Evolutionary conservation across 352 stramenopile species (phyloP), one percentile per base, ranked within the genome.

Genomic region (Elongisporangium anandrum): DNA sequence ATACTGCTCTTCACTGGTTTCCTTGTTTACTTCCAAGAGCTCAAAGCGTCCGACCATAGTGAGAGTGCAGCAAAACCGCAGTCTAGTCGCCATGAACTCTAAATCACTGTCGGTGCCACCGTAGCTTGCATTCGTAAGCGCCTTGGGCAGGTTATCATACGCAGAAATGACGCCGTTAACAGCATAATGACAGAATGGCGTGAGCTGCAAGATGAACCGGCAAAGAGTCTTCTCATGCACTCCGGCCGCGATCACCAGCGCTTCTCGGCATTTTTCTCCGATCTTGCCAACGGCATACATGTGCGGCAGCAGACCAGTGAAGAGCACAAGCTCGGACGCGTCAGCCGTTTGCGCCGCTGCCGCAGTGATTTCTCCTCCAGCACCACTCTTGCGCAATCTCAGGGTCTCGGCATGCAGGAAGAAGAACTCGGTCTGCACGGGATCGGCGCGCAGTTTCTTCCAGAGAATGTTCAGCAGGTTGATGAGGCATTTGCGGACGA

Each of bases 391-490:
- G 19, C 73, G 70, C 29, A 80, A 66, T 59, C 80, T 86, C 24
- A 87, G 66, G 48, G 70, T 56, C 54, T 90, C 80, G 6, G 80
- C 81, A 45, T 91, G 77, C 16, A 89, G 63, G 52, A 95, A 94
- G 62, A 95, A 95, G 60, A 95, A 92, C 56, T 95, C 86, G 17
- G 82, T 94, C 71, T 95, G 86, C 39, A 94, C 85, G 4, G 84
- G 86, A 50, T 95, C 83, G 39, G 75, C 73, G 17, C 81, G 82
- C 59, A 95, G 68, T 50, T 95, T 95, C 64, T 93, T 92, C 86
- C 86, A 95, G 13, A 95, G 54, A 8, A 86, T 74, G 57, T 95
- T 90, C 19, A 95, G 77, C 55, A 93, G 62, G 24, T 63, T 88
- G 64, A 95, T 81, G 22, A 95, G 70, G 51, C 85, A 91, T 64